Conservation (phyloP, 176 grass and related monocot genomes). For the Triticum urartu region DNA sequence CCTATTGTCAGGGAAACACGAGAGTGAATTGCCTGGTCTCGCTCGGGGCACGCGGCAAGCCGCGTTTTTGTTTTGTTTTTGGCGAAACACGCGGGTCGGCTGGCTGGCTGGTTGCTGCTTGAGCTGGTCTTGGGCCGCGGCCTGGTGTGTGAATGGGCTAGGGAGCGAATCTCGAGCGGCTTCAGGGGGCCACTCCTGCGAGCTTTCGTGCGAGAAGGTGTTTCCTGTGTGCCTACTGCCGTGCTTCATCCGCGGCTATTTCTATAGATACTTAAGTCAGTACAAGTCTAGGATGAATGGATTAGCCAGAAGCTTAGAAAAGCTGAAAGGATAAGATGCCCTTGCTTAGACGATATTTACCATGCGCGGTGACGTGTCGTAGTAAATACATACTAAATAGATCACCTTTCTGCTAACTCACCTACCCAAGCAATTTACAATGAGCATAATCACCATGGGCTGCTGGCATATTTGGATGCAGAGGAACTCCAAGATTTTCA, state of each 20-base stretch:
- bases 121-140: slow-evolving; percentile 8
- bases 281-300: neutral
- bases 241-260: neutral
- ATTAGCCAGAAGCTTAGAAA: neutral
- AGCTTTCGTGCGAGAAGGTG: neutral
- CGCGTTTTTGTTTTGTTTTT: neutral
- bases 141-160: slow-evolving; percentile 51
- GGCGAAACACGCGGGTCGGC: neutral
- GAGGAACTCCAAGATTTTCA: too few relatives aligned
- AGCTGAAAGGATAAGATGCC: neutral
- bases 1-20: neutral
- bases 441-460: too few relatives aligned
- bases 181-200: neutral
- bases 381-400: neutral
- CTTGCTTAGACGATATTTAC: slow-evolving; percentile 8
- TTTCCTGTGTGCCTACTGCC: neutral
- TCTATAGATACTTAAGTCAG: neutral
- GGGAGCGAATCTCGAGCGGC: slow-evolving; percentile 4
- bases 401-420: too few relatives aligned
- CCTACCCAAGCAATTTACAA: too few relatives aligned
- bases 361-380: neutral
- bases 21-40: neutral
- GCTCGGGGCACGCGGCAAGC: neutral
- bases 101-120: neutral
- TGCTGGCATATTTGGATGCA: too few relatives aligned